Evolutionary conservation across 2,329 filamentous ascomycete genomes (phyloP).

Genomic region (Chalara sp.): DNA sequence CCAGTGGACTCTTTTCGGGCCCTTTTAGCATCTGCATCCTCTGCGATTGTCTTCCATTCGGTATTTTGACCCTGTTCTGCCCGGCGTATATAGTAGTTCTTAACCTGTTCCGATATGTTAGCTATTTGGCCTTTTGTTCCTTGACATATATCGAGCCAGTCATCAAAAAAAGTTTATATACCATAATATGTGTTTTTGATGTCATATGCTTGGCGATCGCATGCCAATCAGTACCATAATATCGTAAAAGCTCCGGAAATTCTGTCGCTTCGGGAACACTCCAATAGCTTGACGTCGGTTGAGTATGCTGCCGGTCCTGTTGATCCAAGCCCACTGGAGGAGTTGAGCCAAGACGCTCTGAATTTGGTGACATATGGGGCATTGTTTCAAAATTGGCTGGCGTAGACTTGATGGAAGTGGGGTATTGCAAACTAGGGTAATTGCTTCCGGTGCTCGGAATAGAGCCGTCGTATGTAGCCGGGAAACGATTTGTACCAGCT

Average conservation of each 20-base stretch:
- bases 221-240: constrained; percentile 75
- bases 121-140: constrained; percentile 23
- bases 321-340: constrained; percentile 19
- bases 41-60: constrained; percentile 54
- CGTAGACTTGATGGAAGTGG: constrained; percentile 15
- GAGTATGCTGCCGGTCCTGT: constrained; percentile 21
- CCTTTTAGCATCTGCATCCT: constrained; percentile 52
- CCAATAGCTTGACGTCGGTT: constrained; percentile 75
- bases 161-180: constrained; percentile 35
- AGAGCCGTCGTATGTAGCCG: constrained; percentile 19
- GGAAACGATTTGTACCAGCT: constrained; percentile 12
- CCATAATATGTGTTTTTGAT: constrained; percentile 83
- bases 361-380: constrained; percentile 12
- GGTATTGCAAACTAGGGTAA: constrained; percentile 14
- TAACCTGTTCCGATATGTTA: constrained; percentile 44
- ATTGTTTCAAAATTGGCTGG: constrained; percentile 15
- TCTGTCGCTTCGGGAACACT: constrained; percentile 75
- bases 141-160: constrained; percentile 20
- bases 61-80: constrained; percentile 48
- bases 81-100: constrained; percentile 61
- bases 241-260: constrained; percentile 63
- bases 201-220: constrained; percentile 74
- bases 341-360: constrained; percentile 22
- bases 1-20: constrained; percentile 51
- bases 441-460: constrained; percentile 5